phyloP scores from a whole-genome alignment of 805 yeast species.

The Candida patagonica region DNA sequence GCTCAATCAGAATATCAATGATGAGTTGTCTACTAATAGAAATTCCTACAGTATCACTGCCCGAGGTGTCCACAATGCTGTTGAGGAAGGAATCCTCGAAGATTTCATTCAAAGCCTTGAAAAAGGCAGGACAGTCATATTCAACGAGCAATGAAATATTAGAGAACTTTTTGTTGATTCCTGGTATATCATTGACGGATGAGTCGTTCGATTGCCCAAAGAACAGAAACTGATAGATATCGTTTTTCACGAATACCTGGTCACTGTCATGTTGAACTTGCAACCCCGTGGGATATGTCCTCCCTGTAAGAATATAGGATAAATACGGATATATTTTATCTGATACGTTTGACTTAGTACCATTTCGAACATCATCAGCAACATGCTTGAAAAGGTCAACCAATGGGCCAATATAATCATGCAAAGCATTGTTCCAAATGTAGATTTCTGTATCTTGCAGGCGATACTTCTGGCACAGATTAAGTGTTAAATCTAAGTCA shows the following conservation, averaged over 20 bases:
- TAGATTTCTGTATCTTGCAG: slow-evolving; percentile 57
- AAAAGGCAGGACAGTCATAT: slow-evolving; percentile 47
- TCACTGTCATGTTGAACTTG: slow-evolving; percentile 30
- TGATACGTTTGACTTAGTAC: slow-evolving; percentile 17
- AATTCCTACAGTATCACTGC: slow-evolving; percentile 14
- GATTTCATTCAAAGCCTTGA: slow-evolving; percentile 66
- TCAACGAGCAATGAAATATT: slow-evolving; percentile 51
- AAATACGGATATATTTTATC: slow-evolving; percentile 48
- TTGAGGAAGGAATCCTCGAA: slow-evolving; percentile 74
- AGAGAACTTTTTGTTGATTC: slow-evolving; percentile 40
- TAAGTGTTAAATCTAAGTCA: slow-evolving; percentile 70
- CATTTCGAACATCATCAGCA: slow-evolving; percentile 14
- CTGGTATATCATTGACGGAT: background rate
- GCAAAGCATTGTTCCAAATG: slow-evolving; percentile 60
- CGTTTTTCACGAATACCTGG: slow-evolving; percentile 37
- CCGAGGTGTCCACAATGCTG: slow-evolving; percentile 30
- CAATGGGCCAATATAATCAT: slow-evolving; percentile 67
- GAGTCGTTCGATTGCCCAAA: slow-evolving; percentile 31
- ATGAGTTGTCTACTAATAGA: slow-evolving; percentile 65
- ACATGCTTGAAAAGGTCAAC: slow-evolving; percentile 43
- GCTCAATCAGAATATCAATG: slow-evolving; percentile 58
- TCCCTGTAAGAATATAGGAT: slow-evolving; percentile 61
- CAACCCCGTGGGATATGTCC: slow-evolving; percentile 69
- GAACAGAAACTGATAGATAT: slow-evolving; percentile 49
- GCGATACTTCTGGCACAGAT: slow-evolving; percentile 45